Evolutionary conservation across 257 asterid species (phyloP).

Genomic region (Voacanga thouarsii): DNA sequence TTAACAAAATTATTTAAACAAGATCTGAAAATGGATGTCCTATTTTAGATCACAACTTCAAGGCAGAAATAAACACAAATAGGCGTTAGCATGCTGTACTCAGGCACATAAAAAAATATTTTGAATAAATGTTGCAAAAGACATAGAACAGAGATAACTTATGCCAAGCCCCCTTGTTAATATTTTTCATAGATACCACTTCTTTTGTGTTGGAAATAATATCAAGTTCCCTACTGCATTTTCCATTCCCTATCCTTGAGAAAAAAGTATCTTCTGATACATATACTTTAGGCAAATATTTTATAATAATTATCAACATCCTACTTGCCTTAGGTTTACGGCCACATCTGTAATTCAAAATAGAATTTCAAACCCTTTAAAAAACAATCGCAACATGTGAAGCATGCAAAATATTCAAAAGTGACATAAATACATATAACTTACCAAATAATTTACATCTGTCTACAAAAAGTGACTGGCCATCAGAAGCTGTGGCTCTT

Average conservation of each 20-base stretch:
- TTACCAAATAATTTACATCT: constrained; percentile 1
- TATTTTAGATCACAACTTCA: background rate
- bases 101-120: background rate
- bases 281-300: background rate
- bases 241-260: background rate
- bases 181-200: background rate
- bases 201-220: background rate
- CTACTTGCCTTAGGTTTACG: background rate
- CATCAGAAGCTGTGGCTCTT: constrained; percentile 78
- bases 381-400: background rate
- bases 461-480: constrained; percentile 76
- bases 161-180: background rate
- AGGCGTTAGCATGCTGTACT: background rate
- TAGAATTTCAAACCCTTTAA: background rate
- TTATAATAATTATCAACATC: background rate
- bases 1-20: too few relatives aligned
- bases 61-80: background rate
- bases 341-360: background rate
- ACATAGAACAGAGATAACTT: background rate
- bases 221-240: background rate
- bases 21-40: background rate
- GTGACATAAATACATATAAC: background rate
- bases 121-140: background rate
- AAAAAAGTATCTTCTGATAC: background rate
- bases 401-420: background rate